Conservation (phyloP, 2,329 filamentous ascomycete genomes). For the Fusarium keratoplasticum region DNA sequence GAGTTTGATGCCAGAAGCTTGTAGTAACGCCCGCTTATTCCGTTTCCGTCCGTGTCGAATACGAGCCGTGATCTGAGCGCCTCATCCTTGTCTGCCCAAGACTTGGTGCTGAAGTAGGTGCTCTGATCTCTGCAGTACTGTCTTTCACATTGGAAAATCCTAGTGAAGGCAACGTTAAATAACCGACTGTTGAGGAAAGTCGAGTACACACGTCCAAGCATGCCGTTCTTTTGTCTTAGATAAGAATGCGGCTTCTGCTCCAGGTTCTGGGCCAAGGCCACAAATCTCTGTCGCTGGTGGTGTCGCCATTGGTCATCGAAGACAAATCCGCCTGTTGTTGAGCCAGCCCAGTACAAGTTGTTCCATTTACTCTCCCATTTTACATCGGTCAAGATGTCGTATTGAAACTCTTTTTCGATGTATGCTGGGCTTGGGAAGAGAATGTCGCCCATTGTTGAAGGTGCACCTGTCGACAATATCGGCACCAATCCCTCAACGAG, state of each 20-base stretch:
- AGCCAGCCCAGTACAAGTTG: constrained; percentile 68
- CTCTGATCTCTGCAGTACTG: constrained; percentile 52
- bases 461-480: constrained; percentile 58
- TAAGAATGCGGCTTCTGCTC: constrained; percentile 46
- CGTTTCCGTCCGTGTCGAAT: constrained; percentile 68
- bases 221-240: constrained; percentile 40
- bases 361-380: constrained; percentile 62
- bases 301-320: constrained; percentile 51
- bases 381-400: constrained; percentile 54
- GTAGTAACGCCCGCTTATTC: constrained; percentile 65
- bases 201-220: constrained; percentile 34
- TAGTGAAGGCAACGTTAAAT: constrained; percentile 59
- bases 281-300: constrained; percentile 62
- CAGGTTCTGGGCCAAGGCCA: constrained; percentile 51
- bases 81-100: constrained; percentile 50
- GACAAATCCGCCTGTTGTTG: constrained; percentile 62
- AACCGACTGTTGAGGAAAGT: constrained; percentile 52
- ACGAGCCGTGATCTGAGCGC: constrained; percentile 55
- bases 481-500: constrained; percentile 57
- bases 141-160: constrained; percentile 57
- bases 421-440: constrained; percentile 65
- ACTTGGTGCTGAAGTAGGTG: constrained; percentile 45
- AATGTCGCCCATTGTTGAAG: constrained; percentile 63
- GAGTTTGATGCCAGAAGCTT: constrained; percentile 61
- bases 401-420: constrained; percentile 54